These are phyloP conservation scores for Gracilaria domingensis DNA, from an alignment of 23 red algal genomes.

Conservation along the genomic window DNA sequence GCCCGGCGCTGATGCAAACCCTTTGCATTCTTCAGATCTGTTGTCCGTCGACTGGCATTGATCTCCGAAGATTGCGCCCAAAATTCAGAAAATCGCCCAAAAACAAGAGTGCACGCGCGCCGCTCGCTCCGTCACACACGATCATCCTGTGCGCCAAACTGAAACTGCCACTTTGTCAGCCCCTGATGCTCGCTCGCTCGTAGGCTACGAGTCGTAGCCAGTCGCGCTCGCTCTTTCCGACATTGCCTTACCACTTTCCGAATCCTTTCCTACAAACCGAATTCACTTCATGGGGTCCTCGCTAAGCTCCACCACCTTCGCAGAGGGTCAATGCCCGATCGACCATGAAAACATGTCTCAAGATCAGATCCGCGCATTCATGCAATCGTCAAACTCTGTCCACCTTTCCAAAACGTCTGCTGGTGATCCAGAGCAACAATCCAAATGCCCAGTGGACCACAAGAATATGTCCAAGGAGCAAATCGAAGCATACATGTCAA, in stretches of 20 bases:
- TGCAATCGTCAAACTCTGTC: background rate
- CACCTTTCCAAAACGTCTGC: background rate
- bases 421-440: background rate
- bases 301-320: conserved; percentile 2
- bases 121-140: too few relatives aligned
- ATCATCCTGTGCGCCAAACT: too few relatives aligned
- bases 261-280: too few relatives aligned
- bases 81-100: background rate
- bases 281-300: conserved; percentile 16
- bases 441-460: conserved; percentile 70
- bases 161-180: too few relatives aligned
- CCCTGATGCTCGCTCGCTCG: too few relatives aligned
- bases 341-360: conserved; percentile 66
- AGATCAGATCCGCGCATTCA: conserved; percentile 47
- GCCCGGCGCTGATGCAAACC: too few relatives aligned
- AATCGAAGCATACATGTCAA: conserved; percentile 47
- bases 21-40: too few relatives aligned
- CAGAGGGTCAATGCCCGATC: conserved; percentile 38
- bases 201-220: too few relatives aligned
- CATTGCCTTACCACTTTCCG: too few relatives aligned
- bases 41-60: too few relatives aligned
- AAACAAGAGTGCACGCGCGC: too few relatives aligned
- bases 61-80: background rate
- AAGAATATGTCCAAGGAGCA: conserved; percentile 70
- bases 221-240: too few relatives aligned